Evolutionary conservation across 345 rosid genomes (phyloP).

Genomic region (Psidium friedrichsthalianum): DNA sequence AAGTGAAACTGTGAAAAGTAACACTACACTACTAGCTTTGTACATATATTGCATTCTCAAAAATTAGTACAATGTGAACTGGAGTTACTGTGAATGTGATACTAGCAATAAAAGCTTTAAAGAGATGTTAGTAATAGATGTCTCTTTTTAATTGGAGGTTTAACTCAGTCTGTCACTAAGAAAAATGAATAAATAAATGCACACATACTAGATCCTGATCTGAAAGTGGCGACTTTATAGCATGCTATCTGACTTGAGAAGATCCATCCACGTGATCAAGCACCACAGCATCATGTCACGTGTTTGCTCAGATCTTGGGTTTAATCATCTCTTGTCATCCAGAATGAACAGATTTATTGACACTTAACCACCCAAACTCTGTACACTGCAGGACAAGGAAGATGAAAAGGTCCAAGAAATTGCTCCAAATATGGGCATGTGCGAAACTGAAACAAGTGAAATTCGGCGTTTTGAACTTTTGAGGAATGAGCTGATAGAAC

Average conservation of each 20-base stretch:
- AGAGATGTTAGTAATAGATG: background rate
- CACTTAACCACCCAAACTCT: background rate
- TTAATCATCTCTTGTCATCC: background rate
- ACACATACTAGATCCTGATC: background rate
- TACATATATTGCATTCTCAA: background rate
- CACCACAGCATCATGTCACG: background rate
- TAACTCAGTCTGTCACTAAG: background rate
- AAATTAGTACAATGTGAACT: background rate
- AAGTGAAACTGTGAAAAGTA: background rate
- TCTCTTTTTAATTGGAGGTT: background rate
- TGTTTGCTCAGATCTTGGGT: background rate
- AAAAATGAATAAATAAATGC: background rate
- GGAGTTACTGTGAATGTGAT: background rate
- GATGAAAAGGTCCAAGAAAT: constrained; percentile 24
- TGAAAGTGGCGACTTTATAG: background rate
- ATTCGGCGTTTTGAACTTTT: constrained; percentile 67
- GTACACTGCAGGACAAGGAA: constrained; percentile 34
- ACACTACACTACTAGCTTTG: background rate
- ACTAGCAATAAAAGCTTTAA: background rate
- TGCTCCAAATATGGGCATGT: constrained; percentile 17
- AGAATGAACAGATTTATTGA: background rate
- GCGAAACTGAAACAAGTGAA: constrained; percentile 47
- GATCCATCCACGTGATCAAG: background rate
- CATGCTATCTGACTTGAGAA: background rate
- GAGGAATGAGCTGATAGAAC: constrained; percentile 84